Evolutionary conservation across 2,329 filamentous ascomycete species (phyloP).

Genomic region (Aspergillus melleus): DNA sequence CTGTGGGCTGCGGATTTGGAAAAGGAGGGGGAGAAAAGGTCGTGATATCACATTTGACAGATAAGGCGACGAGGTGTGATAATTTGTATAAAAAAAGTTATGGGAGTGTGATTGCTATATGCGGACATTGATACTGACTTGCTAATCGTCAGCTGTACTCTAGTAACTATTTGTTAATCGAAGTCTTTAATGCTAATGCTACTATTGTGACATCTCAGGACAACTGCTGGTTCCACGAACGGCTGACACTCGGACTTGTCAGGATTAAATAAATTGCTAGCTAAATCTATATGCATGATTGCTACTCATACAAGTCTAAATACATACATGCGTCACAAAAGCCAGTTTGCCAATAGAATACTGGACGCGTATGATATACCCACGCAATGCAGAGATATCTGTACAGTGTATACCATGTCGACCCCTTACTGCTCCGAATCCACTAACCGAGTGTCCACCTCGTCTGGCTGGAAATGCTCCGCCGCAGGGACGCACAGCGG

Average conservation of each 20-base stretch:
- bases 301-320: not conserved
- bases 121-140: not conserved
- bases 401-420: not conserved
- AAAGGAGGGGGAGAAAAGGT: conserved; percentile 41
- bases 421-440: not conserved
- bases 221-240: too few species aligned
- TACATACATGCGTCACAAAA: not conserved
- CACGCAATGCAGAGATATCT: not conserved
- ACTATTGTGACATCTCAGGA: too few species aligned
- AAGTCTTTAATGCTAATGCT: too few species aligned
- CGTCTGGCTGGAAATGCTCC: not conserved
- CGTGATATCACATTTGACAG: not conserved
- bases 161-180: too few species aligned
- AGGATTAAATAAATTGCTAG: not conserved
- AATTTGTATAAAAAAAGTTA: too few species aligned
- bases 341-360: not conserved
- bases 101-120: not conserved
- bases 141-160: not conserved
- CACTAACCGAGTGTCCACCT: not conserved
- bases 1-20: conserved; percentile 93
- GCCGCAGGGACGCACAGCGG: conserved; percentile 36
- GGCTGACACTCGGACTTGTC: not conserved
- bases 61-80: too few species aligned
- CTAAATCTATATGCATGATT: not conserved
- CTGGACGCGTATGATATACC: not conserved